Evolutionary conservation across 345 rosid species (phyloP).

Genomic region (Salix suchowensis): DNA sequence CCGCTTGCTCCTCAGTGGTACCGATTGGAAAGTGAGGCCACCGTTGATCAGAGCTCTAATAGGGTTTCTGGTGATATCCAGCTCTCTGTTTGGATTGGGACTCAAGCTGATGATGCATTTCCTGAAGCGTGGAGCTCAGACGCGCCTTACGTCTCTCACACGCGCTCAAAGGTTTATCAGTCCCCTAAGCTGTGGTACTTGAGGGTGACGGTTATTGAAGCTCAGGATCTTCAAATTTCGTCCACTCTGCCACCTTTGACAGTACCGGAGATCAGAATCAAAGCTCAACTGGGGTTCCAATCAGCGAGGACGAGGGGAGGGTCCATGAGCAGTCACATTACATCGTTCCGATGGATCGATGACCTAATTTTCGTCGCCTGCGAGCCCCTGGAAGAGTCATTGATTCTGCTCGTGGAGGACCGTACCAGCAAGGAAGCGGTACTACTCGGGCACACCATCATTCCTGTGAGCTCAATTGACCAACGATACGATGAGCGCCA

Average conservation of each 20-base stretch:
- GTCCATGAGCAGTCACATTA: slow-evolving; percentile 60
- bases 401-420: slow-evolving; percentile 70
- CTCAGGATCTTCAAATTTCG: slow-evolving; percentile 75
- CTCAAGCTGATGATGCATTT: slow-evolving; percentile 91
- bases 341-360: slow-evolving; percentile 84
- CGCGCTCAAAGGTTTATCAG: slow-evolving; percentile 89
- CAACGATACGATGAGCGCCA: slow-evolving; percentile 77
- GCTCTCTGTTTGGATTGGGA: slow-evolving; percentile 90
- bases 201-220: slow-evolving; percentile 78
- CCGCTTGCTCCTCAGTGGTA: slow-evolving; percentile 94
- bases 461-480: slow-evolving; percentile 69
- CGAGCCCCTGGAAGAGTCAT: slow-evolving; percentile 79
- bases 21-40: slow-evolving; percentile 55
- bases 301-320: slow-evolving; percentile 74
- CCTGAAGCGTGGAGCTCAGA: slow-evolving; percentile 92
- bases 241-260: slow-evolving; percentile 80
- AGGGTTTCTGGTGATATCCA: slow-evolving; percentile 79
- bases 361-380: slow-evolving; percentile 85
- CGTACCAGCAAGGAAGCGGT: slow-evolving; percentile 53
- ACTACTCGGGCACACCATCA: slow-evolving; percentile 50
- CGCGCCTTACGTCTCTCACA: slow-evolving; percentile 76
- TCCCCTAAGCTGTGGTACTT: slow-evolving; percentile 95
- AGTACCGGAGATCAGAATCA: slow-evolving; percentile 75
- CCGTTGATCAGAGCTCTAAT: slow-evolving; percentile 31
- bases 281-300: slow-evolving; percentile 80